Base-by-base conservation (phyloP, 441 rosid genomes). In the Manihot esculenta region DNA sequence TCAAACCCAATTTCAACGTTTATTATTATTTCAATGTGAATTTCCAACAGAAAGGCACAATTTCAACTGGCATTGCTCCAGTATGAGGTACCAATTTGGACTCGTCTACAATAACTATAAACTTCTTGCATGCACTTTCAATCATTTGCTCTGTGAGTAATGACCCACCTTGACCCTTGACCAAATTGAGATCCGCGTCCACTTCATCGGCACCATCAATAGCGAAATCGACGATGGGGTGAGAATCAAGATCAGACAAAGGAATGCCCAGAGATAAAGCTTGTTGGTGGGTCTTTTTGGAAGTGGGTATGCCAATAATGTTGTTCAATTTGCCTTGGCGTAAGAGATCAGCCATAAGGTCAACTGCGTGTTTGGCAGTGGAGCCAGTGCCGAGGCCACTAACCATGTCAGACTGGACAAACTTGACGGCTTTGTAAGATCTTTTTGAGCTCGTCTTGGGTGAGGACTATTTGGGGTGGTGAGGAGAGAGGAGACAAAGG, bases 141-240 rank as follows among this genome's bases (percentile, higher is more conserved):
- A 94, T 87, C 98, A 94, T 94, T 73, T 94, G 92, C 84, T 94
- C 99, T 41, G 98, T 73, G 1, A 94, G 80, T 38, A 94, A 74
- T 0, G 99, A 94, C 77, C 98, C 99, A 21, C 99, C 99, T 33
- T 97, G 81, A 1, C 98, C 99, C 64, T 94, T 94, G 7, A 89
- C 99, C 58, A 94, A 79, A 68, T 94, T 90, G 72, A 94, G 88
- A 23, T 47, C 58, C 0, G 88, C 84, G 76, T 92, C 99, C 15
- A 94, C 97, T 83, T 94, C 99, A 50, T 94, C 99, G 1, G 99
- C 99, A 7, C 99, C 99, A 74, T 94, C 99, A 51, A 94, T 94
- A 8, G 98, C 94, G 73, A 94, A 79, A 70, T 94, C 97, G 54
- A 94, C 70, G 65, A 49, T 69, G 7, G 98, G 94, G 63, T 88